Evolutionary conservation across 805 yeast species (phyloP).

Genomic region (Candida chauliodis): DNA sequence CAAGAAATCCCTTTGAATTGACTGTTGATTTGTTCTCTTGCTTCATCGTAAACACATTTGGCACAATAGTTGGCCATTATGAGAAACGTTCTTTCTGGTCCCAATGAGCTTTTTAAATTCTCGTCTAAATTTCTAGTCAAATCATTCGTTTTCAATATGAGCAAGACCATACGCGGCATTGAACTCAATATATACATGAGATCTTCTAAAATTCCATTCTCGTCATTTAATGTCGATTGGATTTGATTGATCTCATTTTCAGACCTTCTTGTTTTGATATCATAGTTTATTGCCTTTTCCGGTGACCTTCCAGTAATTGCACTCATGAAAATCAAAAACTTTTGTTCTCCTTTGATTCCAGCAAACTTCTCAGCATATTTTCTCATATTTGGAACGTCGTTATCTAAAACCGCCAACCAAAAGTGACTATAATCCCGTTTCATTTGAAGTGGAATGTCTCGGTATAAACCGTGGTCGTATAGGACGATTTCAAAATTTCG

Average conservation of each 20-base stretch:
- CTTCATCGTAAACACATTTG: slow-evolving; percentile 67
- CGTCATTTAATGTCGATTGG: slow-evolving; percentile 55
- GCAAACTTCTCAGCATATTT: slow-evolving; percentile 77
- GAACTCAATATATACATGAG: slow-evolving; percentile 74
- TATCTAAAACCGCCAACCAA: slow-evolving; percentile 85
- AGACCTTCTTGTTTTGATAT: slow-evolving; percentile 50
- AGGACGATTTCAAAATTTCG: slow-evolving; percentile 88
- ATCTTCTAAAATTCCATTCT: slow-evolving; percentile 62
- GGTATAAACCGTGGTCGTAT: slow-evolving; percentile 92
- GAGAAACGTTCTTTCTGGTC: slow-evolving; percentile 81
- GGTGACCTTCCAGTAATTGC: slow-evolving; percentile 95
- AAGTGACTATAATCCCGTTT: slow-evolving; percentile 83
- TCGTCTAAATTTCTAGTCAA: slow-evolving; percentile 88
- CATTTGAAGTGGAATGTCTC: slow-evolving; percentile 74
- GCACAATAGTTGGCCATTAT: slow-evolving; percentile 93
- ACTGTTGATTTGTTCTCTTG: slow-evolving; percentile 35
- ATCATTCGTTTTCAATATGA: slow-evolving; percentile 92
- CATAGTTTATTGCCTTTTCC: slow-evolving; percentile 65
- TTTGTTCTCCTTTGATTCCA: slow-evolving; percentile 66
- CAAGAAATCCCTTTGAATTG: slow-evolving; percentile 8
- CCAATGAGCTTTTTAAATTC: slow-evolving; percentile 72
- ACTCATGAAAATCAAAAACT: slow-evolving; percentile 79
- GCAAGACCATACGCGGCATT: slow-evolving; percentile 81
- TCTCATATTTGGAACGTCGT: slow-evolving; percentile 62
- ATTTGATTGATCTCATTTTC: slow-evolving; percentile 64